Evolutionary conservation across 1,284 basidiomycete genomes (phyloP), one percentile per base, ranked within the genome.

Genomic region (Prillingera fragicola): DNA sequence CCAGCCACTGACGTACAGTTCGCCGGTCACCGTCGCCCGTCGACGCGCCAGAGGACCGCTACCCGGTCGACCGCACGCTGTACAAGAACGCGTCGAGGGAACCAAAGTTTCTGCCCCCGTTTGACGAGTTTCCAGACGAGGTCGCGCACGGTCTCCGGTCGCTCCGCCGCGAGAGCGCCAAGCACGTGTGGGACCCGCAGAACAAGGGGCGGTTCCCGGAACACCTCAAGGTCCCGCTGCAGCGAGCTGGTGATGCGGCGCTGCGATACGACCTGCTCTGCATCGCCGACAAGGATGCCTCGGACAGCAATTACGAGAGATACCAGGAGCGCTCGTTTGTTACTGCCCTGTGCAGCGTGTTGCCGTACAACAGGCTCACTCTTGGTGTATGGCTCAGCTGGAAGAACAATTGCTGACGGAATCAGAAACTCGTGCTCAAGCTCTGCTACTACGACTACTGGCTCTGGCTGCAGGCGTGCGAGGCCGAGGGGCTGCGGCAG

Each of bases 161-260:
- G 3, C 52, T 65, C 2, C 52, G 60, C 6, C 37, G 48, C 17
- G 41, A 45, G 15, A 59, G 59, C 40, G 18, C 39, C 18, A 37
- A 51, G 22, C 55, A 64, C 35, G 15, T 38, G 3, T 67, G 64
- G 66, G 48, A 56, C 25, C 31, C 39, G 5, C 34, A 34, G n/a
- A 72, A 76, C 47, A 89, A 87, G 73, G 83, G 83, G 61, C 94
- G 90, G 69, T 96, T 96, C 73, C 91, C 91, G 6, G 82, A 83
- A 0, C 62, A 72, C 4, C 74, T 97, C 59, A 90, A 88, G 58
- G 84, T 84, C 0, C 61, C 80, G 4, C 78, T 96, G 6, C 74
- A 78, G 24, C 71, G 80, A 24, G 79, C 87, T 26, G 86, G 89
- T 1, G 70, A 86, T 38, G 77, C 83, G 40, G 92, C 92, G 0